Percentiles rank a stretch among this genome's conserved stretches.
These are phyloP conservation scores for Asterochloris erici DNA, from an alignment of 139 green algal genomes.

Conservation along the genomic window DNA sequence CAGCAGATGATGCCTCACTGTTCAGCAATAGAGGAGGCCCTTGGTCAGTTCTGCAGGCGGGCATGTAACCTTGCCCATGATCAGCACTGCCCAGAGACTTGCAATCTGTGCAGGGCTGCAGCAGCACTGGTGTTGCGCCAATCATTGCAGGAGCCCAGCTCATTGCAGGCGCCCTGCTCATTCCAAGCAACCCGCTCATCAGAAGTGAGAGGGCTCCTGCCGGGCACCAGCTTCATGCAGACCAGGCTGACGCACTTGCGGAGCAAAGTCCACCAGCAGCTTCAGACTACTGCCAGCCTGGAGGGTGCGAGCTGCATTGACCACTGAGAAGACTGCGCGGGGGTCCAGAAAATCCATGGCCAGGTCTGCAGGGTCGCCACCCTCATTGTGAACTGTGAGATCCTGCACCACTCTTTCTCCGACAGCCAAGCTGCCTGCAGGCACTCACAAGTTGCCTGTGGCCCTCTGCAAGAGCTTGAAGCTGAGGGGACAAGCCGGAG, in stretches of 20 bases:
- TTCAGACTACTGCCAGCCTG: constrained; percentile 16
- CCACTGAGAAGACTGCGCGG: constrained; percentile 34
- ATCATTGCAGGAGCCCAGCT: background rate
- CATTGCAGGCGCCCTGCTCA: background rate
- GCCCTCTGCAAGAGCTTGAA: background rate
- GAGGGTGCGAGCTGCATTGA: constrained; percentile 44
- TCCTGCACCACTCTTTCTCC: constrained; percentile 38
- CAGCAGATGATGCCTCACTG: background rate
- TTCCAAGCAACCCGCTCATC: background rate
- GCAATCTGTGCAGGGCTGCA: background rate
- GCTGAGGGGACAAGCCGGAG: background rate
- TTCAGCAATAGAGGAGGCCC: background rate
- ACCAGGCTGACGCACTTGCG: background rate
- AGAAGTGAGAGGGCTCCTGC: background rate
- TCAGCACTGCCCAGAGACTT: background rate
- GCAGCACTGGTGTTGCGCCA: background rate
- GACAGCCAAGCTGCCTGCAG: constrained; percentile 39
- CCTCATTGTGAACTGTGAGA: constrained; percentile 43
- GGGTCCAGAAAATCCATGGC: constrained; percentile 33
- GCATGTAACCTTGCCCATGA: background rate
- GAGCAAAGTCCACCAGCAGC: constrained; percentile 44
- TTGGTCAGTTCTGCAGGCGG: background rate
- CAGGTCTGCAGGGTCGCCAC: constrained; percentile 20
- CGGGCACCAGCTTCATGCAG: too few species aligned
- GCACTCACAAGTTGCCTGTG: background rate